Percentiles rank a stretch among this genome's conserved stretches.
Conservation (phyloP, 1,284 basidiomycete genomes). For the Apiotrichum gracile region DNA sequence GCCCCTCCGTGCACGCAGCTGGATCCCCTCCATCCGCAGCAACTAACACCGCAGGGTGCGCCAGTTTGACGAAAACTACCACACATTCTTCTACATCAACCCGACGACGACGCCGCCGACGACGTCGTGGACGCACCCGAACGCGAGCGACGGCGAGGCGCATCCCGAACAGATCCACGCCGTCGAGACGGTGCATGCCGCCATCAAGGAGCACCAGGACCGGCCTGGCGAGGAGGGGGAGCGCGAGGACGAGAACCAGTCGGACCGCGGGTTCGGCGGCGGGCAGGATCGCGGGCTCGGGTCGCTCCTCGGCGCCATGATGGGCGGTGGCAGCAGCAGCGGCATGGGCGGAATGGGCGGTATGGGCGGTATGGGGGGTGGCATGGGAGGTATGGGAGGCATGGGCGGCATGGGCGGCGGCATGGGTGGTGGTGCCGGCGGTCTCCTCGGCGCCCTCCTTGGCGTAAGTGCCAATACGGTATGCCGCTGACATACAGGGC, state of each 20-base stretch:
- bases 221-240: conserved; percentile 6
- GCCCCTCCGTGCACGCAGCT: not conserved
- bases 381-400: conserved; percentile 6
- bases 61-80: conserved; percentile 6
- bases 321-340: not conserved
- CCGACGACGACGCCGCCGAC: conserved; percentile 31
- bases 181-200: conserved; percentile 1
- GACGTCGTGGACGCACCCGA: conserved; percentile 33
- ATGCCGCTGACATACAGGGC: not conserved
- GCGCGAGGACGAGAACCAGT: conserved; percentile 3
- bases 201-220: conserved; percentile 7
- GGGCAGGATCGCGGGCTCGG: conserved; percentile 7
- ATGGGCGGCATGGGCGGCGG: conserved; percentile 4
- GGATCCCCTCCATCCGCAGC: no score
- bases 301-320: conserved; percentile 2
- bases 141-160: conserved; percentile 18
- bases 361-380: conserved; percentile 3
- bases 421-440: conserved; percentile 1
- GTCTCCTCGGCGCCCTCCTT: not conserved
- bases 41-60: no score
- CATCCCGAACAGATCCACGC: conserved; percentile 30
- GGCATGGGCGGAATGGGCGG: not conserved
- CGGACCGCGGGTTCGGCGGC: not conserved
- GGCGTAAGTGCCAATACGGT: not conserved
- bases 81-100: conserved; percentile 34